Conservation (phyloP, 176 grass and related monocot species). For the Triticum aestivum region IWGSC_CS_RefSeq_v2.1 NC_057804.1:670645063-670645562, state of each 20-base stretch:
- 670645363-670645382: slow-evolving; percentile 40
- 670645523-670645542: slow-evolving; percentile 37
- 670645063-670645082: slow-evolving; percentile 53
- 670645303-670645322: slow-evolving; percentile 24
- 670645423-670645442: slow-evolving; percentile 56
- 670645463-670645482: slow-evolving; percentile 53
- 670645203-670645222: slow-evolving; percentile 8
- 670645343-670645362: slow-evolving; percentile 52
- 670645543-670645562: background rate
- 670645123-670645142: slow-evolving; percentile 29
- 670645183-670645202: background rate
- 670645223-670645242: slow-evolving; percentile 19
- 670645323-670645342: slow-evolving; percentile 28
- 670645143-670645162: slow-evolving; percentile 18
- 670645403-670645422: slow-evolving; percentile 31
- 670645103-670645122: slow-evolving; percentile 28
- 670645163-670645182: background rate
- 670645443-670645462: slow-evolving; percentile 86
- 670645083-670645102: slow-evolving; percentile 34
- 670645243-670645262: background rate
- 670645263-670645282: slow-evolving; percentile 66
- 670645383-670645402: background rate
- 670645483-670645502: slow-evolving; percentile 23
- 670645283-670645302: slow-evolving; percentile 43
- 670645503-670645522: slow-evolving; percentile 27